Evolutionary conservation across 305 asterid species (phyloP).

Genomic region (Ajuga reptans): DNA sequence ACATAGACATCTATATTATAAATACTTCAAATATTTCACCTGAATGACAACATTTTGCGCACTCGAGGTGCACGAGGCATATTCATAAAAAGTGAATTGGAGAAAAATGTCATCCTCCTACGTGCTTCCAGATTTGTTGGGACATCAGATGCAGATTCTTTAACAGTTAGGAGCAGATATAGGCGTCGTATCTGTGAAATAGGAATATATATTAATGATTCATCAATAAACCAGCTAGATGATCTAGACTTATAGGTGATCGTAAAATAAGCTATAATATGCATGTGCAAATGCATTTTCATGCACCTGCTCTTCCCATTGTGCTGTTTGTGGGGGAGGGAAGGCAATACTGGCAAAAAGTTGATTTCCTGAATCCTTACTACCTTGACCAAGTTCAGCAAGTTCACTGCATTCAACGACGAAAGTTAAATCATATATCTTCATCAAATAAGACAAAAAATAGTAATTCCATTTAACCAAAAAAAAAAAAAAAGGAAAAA

Average conservation of each 20-base stretch:
- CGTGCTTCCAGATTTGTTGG: constrained; percentile 98
- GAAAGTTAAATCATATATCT: constrained; percentile 10
- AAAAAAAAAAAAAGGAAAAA: constrained; percentile 5
- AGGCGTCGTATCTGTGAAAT: constrained; percentile 79
- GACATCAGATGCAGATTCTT: constrained; percentile 88
- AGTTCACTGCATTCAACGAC: constrained; percentile 56
- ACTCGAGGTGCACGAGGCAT: constrained; percentile 99
- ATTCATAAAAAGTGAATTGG: constrained; percentile 93
- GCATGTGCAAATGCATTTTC: background rate
- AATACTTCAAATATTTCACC: constrained; percentile 37
- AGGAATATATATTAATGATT: constrained; percentile 12
- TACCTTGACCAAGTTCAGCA: constrained; percentile 69
- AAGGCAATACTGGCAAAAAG: constrained; percentile 69
- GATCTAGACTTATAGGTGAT: background rate
- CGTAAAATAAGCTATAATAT: background rate
- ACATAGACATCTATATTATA: background rate
- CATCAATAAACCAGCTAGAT: background rate
- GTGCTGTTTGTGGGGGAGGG: constrained; percentile 84
- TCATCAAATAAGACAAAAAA: background rate
- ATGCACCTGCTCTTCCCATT: constrained; percentile 95
- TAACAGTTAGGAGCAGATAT: constrained; percentile 90
- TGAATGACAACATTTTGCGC: constrained; percentile 96
- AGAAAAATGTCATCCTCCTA: constrained; percentile 81
- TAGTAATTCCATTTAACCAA: background rate
- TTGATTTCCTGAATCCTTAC: constrained; percentile 84